These are phyloP conservation scores for Vararia minispora DNA, from an alignment of 768 basidiomycete species.

Conservation along the genomic window DNA sequence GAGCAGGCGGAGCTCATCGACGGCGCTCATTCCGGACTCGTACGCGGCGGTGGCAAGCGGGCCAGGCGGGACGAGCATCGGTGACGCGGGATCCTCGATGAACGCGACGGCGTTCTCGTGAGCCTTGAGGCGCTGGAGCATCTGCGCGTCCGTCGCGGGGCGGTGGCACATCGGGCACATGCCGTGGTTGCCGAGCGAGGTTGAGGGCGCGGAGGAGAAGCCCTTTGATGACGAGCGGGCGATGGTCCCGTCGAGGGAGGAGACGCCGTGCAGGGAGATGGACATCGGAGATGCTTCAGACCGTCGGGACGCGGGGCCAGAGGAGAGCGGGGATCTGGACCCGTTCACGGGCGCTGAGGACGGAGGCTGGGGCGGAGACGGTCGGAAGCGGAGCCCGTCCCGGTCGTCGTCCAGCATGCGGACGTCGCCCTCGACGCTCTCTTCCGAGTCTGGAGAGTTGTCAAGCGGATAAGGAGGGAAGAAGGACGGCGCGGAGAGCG, in stretches of 20 bases:
- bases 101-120: neutral
- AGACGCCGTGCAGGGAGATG: constrained; percentile 11
- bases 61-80: constrained; percentile 31
- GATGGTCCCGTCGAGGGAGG: constrained; percentile 1
- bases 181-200: constrained; percentile 9
- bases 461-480: constrained; percentile 6
- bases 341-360: constrained; percentile 4
- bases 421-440: too few relatives aligned
- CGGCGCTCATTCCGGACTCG: constrained; percentile 47
- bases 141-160: constrained; percentile 6
- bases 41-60: constrained; percentile 39
- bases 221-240: constrained; percentile 1
- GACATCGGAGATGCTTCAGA: constrained; percentile 10
- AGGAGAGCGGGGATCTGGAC: too few relatives aligned
- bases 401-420: too few relatives aligned
- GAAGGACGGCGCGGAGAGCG: constrained; percentile 6
- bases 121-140: constrained; percentile 4
- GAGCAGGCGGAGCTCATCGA: constrained; percentile 62
- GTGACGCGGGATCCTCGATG: too few relatives aligned
- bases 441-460: too few relatives aligned
- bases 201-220: constrained; percentile 12
- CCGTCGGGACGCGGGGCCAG: neutral
- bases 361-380: constrained; percentile 1
- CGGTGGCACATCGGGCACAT: constrained; percentile 12
- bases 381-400: neutral